phyloP scores from a whole-genome alignment of 2,329 filamentous ascomycete species.

The Pestalotiopsis fici region DNA sequence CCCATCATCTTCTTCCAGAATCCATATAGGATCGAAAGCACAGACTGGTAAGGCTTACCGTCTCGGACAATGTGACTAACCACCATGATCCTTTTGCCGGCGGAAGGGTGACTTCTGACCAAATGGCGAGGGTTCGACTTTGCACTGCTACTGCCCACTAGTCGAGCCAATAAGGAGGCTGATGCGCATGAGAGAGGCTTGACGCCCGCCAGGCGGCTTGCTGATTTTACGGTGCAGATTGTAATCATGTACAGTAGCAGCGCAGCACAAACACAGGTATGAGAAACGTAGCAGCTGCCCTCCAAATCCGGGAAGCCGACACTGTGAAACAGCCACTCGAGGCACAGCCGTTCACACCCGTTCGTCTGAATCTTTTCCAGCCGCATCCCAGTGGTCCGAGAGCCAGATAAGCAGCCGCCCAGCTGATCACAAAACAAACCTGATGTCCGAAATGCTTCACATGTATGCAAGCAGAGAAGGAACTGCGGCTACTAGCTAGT shows the following conservation, averaged over 20 bases:
- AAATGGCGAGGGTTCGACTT: neutral
- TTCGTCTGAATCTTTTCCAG: constrained; percentile 4
- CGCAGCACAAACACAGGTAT: neutral
- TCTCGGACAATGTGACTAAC: neutral
- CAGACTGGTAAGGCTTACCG: neutral
- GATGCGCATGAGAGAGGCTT: neutral
- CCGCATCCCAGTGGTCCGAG: neutral
- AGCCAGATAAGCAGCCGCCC: constrained; percentile 3
- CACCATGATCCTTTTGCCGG: neutral
- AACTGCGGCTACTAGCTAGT: neutral
- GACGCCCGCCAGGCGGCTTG: neutral
- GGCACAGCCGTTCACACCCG: neutral
- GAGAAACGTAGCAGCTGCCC: neutral
- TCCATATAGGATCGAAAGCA: neutral
- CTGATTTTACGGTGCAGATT: neutral
- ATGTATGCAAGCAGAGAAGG: neutral
- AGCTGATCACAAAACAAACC: constrained; percentile 2
- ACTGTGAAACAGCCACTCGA: neutral
- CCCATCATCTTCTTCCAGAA: neutral
- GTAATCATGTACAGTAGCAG: no score
- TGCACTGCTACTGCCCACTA: neutral
- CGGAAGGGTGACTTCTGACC: neutral
- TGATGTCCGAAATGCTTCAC: constrained; percentile 9
- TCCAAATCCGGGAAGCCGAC: neutral
- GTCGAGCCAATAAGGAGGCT: neutral